Conservation (phyloP, 2,329 filamentous ascomycete genomes). For the Sporothrix sp. region DNA sequence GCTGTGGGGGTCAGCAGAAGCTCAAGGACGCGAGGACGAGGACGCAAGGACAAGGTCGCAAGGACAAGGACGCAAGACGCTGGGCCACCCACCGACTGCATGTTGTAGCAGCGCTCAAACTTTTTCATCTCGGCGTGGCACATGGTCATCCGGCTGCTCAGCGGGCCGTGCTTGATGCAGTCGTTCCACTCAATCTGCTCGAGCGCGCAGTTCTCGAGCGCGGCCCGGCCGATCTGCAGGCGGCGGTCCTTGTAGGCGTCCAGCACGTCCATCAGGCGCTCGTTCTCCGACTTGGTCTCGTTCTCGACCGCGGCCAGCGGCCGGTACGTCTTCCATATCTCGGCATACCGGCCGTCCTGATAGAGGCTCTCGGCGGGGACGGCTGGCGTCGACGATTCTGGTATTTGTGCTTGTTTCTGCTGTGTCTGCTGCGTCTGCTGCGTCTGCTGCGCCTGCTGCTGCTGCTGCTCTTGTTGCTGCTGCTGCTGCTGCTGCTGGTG, state of each 20-base stretch:
- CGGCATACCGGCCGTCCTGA: constrained; percentile 57
- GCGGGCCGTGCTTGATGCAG: constrained; percentile 68
- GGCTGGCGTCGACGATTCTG: background rate
- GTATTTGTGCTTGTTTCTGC: background rate
- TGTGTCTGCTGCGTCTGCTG: background rate
- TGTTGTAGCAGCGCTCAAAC: constrained; percentile 80
- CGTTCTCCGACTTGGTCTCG: constrained; percentile 62
- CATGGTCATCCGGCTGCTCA: constrained; percentile 62
- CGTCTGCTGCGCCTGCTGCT: constrained; percentile 15
- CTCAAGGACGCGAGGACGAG: background rate
- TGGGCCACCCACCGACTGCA: constrained; percentile 63
- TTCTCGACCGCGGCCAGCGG: constrained; percentile 61
- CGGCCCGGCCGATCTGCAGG: constrained; percentile 65
- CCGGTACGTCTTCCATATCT: constrained; percentile 88
- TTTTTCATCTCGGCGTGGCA: constrained; percentile 66
- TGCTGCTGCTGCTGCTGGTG: constrained; percentile 18
- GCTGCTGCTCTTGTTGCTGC: constrained; percentile 13
- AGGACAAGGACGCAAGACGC: background rate
- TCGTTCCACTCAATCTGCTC: constrained; percentile 75
- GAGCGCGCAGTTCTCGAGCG: constrained; percentile 85
- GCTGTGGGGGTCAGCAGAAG: constrained; percentile 34
- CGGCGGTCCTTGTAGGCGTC: constrained; percentile 78
- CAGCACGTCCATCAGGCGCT: constrained; percentile 70
- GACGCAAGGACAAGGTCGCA: background rate
- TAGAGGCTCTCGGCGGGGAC: constrained; percentile 45